A percentile compares a stretch with the other conserved stretches of the same genome.
Evolutionary conservation across 163 green algal species (phyloP).

Genomic region (Volvox carteri): DNA sequence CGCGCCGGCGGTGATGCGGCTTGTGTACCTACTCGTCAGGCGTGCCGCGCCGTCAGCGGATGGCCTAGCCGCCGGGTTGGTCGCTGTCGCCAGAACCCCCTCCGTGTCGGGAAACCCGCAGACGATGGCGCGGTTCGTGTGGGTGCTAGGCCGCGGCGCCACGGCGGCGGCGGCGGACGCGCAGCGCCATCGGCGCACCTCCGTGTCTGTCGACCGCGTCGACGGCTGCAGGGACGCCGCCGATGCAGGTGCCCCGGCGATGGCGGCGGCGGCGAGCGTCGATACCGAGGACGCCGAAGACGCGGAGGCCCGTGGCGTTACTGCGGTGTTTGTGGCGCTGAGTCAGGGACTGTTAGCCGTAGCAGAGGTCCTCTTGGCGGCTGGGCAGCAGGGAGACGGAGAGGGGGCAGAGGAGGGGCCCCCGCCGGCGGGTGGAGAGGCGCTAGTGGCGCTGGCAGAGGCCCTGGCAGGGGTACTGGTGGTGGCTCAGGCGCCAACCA

Average conservation of each 20-base stretch:
- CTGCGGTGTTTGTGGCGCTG: neutral
- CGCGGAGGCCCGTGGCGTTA: neutral
- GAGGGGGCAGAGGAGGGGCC: neutral
- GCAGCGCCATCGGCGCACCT: neutral
- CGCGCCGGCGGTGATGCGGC: neutral
- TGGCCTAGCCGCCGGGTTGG: neutral
- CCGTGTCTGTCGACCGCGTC: no score
- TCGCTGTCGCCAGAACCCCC: neutral
- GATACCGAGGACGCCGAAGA: neutral
- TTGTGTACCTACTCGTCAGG: neutral
- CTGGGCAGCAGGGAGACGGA: neutral
- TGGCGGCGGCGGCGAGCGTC: neutral
- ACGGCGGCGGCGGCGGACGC: neutral
- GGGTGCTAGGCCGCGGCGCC: conserved; percentile 29
- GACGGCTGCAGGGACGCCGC: no score
- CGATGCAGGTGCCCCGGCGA: neutral
- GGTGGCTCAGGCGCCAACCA: neutral
- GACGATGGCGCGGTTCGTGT: neutral
- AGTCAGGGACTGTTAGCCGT: neutral
- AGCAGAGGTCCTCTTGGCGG: neutral
- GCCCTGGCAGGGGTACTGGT: neutral
- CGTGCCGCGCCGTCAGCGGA: neutral
- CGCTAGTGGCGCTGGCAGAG: conserved; percentile 13
- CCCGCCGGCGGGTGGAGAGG: neutral
- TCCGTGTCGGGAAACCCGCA: neutral